phyloP scores from a whole-genome alignment of 306 rosid genomes.

The Cajanus cajan region DNA sequence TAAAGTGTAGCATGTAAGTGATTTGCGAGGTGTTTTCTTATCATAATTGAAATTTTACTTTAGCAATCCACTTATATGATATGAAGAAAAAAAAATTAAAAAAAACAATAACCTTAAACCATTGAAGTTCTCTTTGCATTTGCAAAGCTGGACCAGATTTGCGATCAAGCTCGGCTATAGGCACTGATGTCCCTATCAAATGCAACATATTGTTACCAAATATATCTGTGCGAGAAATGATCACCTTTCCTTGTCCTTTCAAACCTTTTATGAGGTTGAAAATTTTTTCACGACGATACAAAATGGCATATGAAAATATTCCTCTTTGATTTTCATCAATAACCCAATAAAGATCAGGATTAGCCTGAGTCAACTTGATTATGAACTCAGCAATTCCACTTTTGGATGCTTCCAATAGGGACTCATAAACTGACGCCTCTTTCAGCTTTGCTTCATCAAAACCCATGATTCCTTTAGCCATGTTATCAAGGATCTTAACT shows the following conservation, averaged over 20 bases:
- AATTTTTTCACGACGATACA: background rate
- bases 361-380: background rate
- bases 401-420: slow-evolving; percentile 20
- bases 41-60: too few relatives aligned
- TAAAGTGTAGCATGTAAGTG: too few relatives aligned
- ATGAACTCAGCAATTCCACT: slow-evolving; percentile 14
- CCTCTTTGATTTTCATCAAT: slow-evolving; percentile 10
- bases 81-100: too few relatives aligned
- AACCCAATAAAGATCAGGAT: background rate
- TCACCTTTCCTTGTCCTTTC: background rate
- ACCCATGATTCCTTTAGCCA: background rate
- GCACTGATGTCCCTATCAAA: background rate
- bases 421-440: background rate
- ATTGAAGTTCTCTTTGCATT: background rate
- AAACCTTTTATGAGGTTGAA: background rate
- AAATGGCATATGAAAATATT: slow-evolving; percentile 16
- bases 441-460: background rate
- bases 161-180: background rate
- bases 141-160: slow-evolving; percentile 7
- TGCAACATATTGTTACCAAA: slow-evolving; percentile 3
- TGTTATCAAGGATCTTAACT: background rate
- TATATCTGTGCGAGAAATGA: background rate
- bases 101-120: background rate
- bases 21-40: too few relatives aligned
- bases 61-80: too few relatives aligned